Conservation (phyloP, 73 alveolate species). For the Symbiodinium natans region DNA sequence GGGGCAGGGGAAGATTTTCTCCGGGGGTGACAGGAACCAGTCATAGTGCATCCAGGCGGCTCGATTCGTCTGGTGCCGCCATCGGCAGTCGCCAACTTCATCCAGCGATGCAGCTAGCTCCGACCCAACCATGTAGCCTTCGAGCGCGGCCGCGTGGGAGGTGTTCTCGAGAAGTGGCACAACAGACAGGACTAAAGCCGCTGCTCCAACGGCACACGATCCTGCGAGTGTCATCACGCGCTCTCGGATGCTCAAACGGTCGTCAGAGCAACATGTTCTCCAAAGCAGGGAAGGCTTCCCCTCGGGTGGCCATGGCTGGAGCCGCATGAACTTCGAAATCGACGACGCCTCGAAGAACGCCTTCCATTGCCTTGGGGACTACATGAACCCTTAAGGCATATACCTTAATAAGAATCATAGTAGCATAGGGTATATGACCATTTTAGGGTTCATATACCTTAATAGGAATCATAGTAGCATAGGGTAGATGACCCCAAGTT, state of each 20-base stretch:
- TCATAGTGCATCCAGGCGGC: constrained; percentile 31
- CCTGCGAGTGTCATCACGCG: constrained; percentile 16
- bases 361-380: constrained; percentile 23
- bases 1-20: background rate
- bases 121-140: background rate
- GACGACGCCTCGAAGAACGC: constrained; percentile 47
- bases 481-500: no score
- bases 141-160: background rate
- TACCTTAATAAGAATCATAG: no score
- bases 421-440: no score
- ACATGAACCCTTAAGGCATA: no score
- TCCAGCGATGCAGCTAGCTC: background rate
- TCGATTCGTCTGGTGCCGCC: constrained; percentile 58
- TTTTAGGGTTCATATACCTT: no score
- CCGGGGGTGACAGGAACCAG: constrained; percentile 23
- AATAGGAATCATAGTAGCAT: no score
- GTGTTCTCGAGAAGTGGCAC: background rate
- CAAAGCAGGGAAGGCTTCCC: constrained; percentile 33
- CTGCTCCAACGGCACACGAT: constrained; percentile 54
- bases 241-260: background rate
- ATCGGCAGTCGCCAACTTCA: background rate
- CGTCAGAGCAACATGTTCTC: constrained; percentile 17
- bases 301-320: constrained; percentile 47
- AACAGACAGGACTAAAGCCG: constrained; percentile 13
- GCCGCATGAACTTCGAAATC: constrained; percentile 38